phyloP scores from a whole-genome alignment of 1,139 yeast species.

The Taphrina confusa region DNA sequence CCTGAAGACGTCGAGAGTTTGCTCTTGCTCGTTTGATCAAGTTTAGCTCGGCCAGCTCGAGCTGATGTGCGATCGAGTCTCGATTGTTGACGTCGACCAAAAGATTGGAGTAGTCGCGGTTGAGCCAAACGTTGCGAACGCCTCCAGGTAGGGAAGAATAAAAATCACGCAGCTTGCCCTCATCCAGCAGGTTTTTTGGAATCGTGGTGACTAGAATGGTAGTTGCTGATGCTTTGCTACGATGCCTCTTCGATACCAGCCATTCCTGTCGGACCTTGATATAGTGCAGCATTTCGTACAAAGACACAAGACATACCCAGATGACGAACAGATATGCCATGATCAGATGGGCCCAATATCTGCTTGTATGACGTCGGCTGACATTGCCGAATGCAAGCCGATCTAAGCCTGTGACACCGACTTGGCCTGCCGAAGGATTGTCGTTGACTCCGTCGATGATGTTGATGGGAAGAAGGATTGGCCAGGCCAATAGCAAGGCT shows the following conservation, averaged over 20 bases:
- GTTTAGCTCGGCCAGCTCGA: slow-evolving; percentile 70
- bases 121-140: slow-evolving; percentile 64
- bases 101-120: slow-evolving; percentile 66
- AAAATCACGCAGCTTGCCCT: slow-evolving; percentile 58
- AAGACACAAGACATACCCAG: slow-evolving; percentile 64
- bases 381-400: slow-evolving; percentile 78
- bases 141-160: slow-evolving; percentile 67
- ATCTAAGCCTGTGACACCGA: slow-evolving; percentile 60
- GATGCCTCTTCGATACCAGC: slow-evolving; percentile 68
- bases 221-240: slow-evolving; percentile 63
- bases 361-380: slow-evolving; percentile 53
- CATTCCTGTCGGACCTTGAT: slow-evolving; percentile 81
- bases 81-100: slow-evolving; percentile 63
- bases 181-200: slow-evolving; percentile 68
- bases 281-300: slow-evolving; percentile 79
- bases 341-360: slow-evolving; percentile 85
- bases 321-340: slow-evolving; percentile 80
- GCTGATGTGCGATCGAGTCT: slow-evolving; percentile 59
- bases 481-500: slow-evolving; percentile 70
- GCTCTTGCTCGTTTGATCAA: slow-evolving; percentile 59
- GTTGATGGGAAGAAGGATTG: slow-evolving; percentile 81
- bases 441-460: slow-evolving; percentile 67
- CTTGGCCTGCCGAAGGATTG: slow-evolving; percentile 44
- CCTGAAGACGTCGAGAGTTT: slow-evolving; percentile 41
- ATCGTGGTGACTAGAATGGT: slow-evolving; percentile 76